phyloP scores from a whole-genome alignment of 768 basidiomycete genomes.

The Collybia sordida region DNA sequence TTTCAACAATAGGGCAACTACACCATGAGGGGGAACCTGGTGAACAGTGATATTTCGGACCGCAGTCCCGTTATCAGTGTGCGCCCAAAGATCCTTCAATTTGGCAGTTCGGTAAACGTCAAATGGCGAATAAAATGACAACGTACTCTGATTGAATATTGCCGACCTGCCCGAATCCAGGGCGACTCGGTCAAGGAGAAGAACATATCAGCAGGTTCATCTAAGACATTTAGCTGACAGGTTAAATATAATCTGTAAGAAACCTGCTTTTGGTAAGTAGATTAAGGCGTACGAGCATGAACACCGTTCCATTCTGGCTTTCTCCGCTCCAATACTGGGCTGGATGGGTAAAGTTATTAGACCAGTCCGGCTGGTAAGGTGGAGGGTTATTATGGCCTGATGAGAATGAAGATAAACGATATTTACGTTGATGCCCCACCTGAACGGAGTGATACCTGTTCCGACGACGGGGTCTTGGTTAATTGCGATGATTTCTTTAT shows the following conservation, averaged over 20 bases:
- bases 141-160: slow-evolving; percentile 59
- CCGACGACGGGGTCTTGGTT: slow-evolving; percentile 68
- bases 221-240: slow-evolving; percentile 52
- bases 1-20: slow-evolving; percentile 61
- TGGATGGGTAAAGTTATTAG: slow-evolving; percentile 44
- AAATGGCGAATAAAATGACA: not conserved
- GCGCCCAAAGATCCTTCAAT: slow-evolving; percentile 67
- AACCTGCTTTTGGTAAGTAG: not conserved
- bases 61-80: slow-evolving; percentile 68
- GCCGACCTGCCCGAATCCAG: slow-evolving; percentile 61
- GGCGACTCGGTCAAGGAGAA: slow-evolving; percentile 66
- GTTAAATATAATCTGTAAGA: not conserved
- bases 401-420: not conserved
- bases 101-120: not conserved
- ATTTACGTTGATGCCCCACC: slow-evolving; percentile 65
- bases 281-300: slow-evolving; percentile 54
- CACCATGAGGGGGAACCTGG: slow-evolving; percentile 65
- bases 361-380: slow-evolving; percentile 31
- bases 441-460: slow-evolving; percentile 62
- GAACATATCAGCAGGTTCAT: slow-evolving; percentile 49
- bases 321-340: slow-evolving; percentile 69
- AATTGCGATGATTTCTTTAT: slow-evolving; percentile 64
- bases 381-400: not conserved
- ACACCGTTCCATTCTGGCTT: slow-evolving; percentile 55
- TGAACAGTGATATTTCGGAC: slow-evolving; percentile 54